Evolutionary conservation across 179 eudicot species (phyloP).

Genomic region (Gypsophila paniculata): DNA sequence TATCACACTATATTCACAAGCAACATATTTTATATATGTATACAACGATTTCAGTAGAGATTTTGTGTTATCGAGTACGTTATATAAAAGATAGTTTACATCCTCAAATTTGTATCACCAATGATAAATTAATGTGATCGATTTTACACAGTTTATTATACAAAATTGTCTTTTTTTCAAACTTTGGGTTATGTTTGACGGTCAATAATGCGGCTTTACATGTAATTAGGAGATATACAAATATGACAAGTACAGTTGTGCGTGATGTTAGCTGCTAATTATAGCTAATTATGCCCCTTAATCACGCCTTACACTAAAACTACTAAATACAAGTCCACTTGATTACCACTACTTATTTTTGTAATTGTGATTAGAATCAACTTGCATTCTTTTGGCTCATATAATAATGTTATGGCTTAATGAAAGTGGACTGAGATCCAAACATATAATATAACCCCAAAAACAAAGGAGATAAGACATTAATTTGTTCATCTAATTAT

Average conservation of each 20-base stretch:
- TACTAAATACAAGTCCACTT: neutral
- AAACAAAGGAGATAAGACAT: neutral
- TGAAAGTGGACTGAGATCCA: neutral
- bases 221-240: neutral
- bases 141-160: too few relatives aligned
- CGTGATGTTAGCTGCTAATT: neutral
- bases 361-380: neutral
- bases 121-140: too few relatives aligned
- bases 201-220: neutral
- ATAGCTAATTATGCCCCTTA: neutral
- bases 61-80: too few relatives aligned
- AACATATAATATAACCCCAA: neutral
- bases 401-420: neutral
- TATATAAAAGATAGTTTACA: too few relatives aligned
- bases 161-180: too few relatives aligned
- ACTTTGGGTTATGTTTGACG: neutral
- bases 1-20: too few relatives aligned
- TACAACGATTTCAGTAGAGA: too few relatives aligned
- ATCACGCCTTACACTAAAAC: neutral
- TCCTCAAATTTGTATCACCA: too few relatives aligned
- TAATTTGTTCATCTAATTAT: too few relatives aligned
- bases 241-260: conserved; percentile 1
- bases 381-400: neutral
- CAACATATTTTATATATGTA: too few relatives aligned
- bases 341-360: neutral